Evolutionary conservation across 2,329 filamentous ascomycete genomes (phyloP), one percentile per base, ranked within the genome.

Genomic region (Penicillium sp.): DNA sequence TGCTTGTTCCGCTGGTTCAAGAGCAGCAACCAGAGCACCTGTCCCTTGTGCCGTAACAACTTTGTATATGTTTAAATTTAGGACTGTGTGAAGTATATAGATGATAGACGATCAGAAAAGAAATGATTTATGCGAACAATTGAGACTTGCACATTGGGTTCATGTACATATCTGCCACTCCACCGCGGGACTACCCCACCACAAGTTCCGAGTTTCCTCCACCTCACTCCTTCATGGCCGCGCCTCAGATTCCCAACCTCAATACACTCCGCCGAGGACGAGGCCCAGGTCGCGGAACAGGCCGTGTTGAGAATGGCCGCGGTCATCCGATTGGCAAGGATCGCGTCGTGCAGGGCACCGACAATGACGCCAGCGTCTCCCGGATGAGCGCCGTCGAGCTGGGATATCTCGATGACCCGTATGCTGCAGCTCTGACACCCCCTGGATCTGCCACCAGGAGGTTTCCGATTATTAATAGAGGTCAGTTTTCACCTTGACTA

Each of bases 1-100:
- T 98, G 93, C 73, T 72, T 98, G 72, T 95, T 89, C 75, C 91
- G 92, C 72, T 98, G 93, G 93, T 97, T 98, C 77, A 88, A 89
- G 78, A 92, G 81, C 61, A 95, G 90, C 67, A 95, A 89, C 70
- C 86, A 89, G 64, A 93, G 88, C 63, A 92, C 87, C 42, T 98
- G 93, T 71, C 93, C 93, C 42, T 75, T 98, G 56, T 98, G 93
- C 72, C 80, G 93, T 61, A 95, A 95, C 67, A 85, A 87, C 20
- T 96, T 96, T 68, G 80, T 80, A 57, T 83, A 82, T 70, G 56
- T 79, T 58, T 68, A 52, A 33, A 15, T 29, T 35, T 38, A 31
- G 53, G 43, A 42, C 5, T 6, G 23, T 38, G 27, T 32, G 12
- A 40, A 38, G 43, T 53, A 46, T 13, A 55, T 62, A 58, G 50